Conservation (phyloP, 306 rosid genomes). For the Quercus cerris region DNA sequence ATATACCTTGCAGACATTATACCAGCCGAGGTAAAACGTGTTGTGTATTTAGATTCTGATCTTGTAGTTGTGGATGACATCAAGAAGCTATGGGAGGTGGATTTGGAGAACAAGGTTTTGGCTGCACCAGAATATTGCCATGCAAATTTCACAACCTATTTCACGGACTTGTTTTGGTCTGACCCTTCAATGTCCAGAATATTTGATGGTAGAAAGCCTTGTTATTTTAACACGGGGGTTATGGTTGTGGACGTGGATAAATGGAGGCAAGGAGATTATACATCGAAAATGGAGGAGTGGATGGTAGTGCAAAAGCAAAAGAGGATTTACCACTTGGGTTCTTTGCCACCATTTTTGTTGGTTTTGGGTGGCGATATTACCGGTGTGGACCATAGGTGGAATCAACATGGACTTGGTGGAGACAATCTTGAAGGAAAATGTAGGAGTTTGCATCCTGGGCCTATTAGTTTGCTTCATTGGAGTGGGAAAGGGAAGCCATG, state of each 20-base stretch:
- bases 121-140: constrained; percentile 88
- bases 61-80: constrained; percentile 79
- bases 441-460: constrained; percentile 76
- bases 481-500: constrained; percentile 95
- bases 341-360: constrained; percentile 80
- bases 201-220: constrained; percentile 52
- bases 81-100: constrained; percentile 66
- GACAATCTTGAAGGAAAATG: constrained; percentile 82
- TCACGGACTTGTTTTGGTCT: constrained; percentile 64
- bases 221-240: constrained; percentile 87
- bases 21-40: constrained; percentile 59
- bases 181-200: constrained; percentile 32
- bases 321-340: constrained; percentile 78
- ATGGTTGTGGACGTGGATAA: constrained; percentile 74
- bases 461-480: constrained; percentile 83
- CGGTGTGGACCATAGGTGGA: constrained; percentile 81
- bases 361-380: constrained; percentile 69
- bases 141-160: constrained; percentile 65
- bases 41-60: constrained; percentile 74
- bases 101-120: constrained; percentile 68
- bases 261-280: constrained; percentile 67
- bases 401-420: constrained; percentile 88
- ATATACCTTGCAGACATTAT: constrained; percentile 69
- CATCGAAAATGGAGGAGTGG: constrained; percentile 65
- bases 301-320: constrained; percentile 76